Percentiles rank a stretch among this genome's conserved stretches.
Conservation (phyloP, 371 early-diverging fungal genomes). For the Rhizomucor pusillus region DNA sequence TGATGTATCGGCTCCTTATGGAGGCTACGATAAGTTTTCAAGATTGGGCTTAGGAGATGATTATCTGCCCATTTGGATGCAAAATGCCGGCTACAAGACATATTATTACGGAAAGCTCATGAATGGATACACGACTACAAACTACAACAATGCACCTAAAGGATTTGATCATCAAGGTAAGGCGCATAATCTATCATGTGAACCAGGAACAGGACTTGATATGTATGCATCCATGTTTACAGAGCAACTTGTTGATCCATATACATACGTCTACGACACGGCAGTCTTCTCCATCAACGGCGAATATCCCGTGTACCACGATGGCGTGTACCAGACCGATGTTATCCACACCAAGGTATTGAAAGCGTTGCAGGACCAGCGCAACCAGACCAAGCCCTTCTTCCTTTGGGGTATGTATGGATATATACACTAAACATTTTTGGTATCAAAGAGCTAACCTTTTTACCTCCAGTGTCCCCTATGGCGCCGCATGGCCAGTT, state of each 20-base stretch:
- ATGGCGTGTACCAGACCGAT: conserved; percentile 60
- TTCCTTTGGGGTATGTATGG: conserved; percentile 19
- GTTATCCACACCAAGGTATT: conserved; percentile 58
- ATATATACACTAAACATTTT: not conserved
- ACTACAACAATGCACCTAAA: conserved; percentile 30
- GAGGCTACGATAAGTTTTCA: conserved; percentile 54
- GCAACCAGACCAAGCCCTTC: conserved; percentile 34
- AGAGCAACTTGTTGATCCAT: conserved; percentile 64
- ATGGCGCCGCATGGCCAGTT: conserved; percentile 43
- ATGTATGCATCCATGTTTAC: not conserved
- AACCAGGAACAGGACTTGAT: not conserved
- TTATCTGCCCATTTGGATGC: conserved; percentile 44
- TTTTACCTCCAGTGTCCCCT: conserved; percentile 13
- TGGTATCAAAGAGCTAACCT: not conserved
- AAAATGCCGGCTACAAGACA: conserved; percentile 55
- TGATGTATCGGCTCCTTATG: conserved; percentile 54
- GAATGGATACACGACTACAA: conserved; percentile 47
- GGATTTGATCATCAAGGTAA: conserved; percentile 16
- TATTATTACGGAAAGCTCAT: conserved; percentile 69
- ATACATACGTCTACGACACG: conserved; percentile 55
- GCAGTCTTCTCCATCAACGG: conserved; percentile 62
- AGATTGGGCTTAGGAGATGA: conserved; percentile 40
- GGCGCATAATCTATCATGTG: not conserved
- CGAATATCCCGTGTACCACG: conserved; percentile 45
- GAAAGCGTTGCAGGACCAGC: conserved; percentile 42